Base-by-base conservation (phyloP, 2,329 filamentous ascomycete genomes). In the Pseudomassariella vexata region DNA sequence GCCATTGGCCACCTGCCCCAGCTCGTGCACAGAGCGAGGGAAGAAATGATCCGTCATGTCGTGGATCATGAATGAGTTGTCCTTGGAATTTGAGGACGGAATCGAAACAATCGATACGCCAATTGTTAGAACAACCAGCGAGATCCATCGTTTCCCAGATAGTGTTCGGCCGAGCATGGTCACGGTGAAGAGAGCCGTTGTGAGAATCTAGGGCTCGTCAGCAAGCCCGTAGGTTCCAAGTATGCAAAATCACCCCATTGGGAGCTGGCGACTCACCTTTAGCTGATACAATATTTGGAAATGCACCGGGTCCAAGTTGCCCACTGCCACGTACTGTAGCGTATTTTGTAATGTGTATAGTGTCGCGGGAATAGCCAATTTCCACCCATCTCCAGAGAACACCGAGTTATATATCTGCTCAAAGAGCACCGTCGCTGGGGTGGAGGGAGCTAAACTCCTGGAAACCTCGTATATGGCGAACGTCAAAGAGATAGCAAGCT, bases 241-340 rank as follows among this genome's bases (percentile, higher is more conserved):
- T n/a, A n/a, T n/a, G n/a, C n/a, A n/a, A n/a, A n/a, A n/a, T n/a
- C n/a, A n/a, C n/a, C n/a, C n/a, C n/a, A n/a, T n/a, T n/a, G 16
- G 11, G 28, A 12, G 19, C 10, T 5, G n/a, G n/a, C 11, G 6
- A 37, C 57, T n/a, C 49, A 76, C 74, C 68, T 95, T 95, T 36
- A 96, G 68, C 60, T 98, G 90, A 55, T 92, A 94, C 17, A 92
- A 77, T 37, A 95, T 81, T 58, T 95, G 89, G 53, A 95, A 96
- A 33, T 90, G 88, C 5, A 92, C 87, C 1, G 90, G 85, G 49
- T 94, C 87, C 47, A 96, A 60, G 46, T 96, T 95, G 39, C 85
- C 87, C 9, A 95, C 78, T 2, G 87, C 90, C 32, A 94, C 75
- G 52, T 95, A 98, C 56, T 95, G 87, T 33, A 96, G 64, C n/a